These are phyloP conservation scores for Boletus tylopilopsis DNA, from an alignment of 768 basidiomycete genomes.

Conservation along the genomic window DNA sequence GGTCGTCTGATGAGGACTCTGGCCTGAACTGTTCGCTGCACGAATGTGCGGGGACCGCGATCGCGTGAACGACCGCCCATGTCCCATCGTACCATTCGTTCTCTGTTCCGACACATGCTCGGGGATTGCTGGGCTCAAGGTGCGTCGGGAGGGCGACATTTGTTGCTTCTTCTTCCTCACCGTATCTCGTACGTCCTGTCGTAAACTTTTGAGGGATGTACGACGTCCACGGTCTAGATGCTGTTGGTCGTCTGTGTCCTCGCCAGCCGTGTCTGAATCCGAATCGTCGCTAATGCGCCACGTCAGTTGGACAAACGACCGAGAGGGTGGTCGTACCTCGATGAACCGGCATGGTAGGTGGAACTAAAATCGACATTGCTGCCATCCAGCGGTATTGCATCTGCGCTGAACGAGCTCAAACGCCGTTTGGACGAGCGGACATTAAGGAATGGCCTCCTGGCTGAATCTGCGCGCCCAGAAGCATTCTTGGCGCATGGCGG, in stretches of 20 bases:
- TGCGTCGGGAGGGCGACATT: constrained; percentile 23
- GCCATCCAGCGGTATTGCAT: constrained; percentile 19
- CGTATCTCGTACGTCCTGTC: constrained; percentile 23
- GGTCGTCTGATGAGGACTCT: constrained; percentile 34
- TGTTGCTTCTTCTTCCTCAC: constrained; percentile 28
- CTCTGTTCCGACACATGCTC: constrained; percentile 32
- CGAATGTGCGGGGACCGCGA: constrained; percentile 63
- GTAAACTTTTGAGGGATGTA: constrained; percentile 30
- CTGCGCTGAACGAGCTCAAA: constrained; percentile 22
- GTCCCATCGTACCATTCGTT: constrained; percentile 33
- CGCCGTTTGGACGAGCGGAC: constrained; percentile 26
- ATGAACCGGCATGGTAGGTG: constrained; percentile 84
- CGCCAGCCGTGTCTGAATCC: constrained; percentile 48
- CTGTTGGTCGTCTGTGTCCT: constrained; percentile 54
- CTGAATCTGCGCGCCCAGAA: constrained; percentile 47
- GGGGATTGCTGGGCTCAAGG: constrained; percentile 19
- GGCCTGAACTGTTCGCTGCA: constrained; percentile 29
- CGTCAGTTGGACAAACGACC: constrained; percentile 17
- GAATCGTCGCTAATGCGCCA: constrained; percentile 43
- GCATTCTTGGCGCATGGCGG: constrained; percentile 57
- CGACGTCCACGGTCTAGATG: constrained; percentile 43
- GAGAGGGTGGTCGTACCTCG: constrained; percentile 48
- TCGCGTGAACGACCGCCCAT: constrained; percentile 57
- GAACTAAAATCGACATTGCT: constrained; percentile 70
- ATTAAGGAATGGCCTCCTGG: constrained; percentile 36